Evolutionary conservation across 1,139 yeast genomes (phyloP).

Genomic region (Diutina scorzettiae): DNA sequence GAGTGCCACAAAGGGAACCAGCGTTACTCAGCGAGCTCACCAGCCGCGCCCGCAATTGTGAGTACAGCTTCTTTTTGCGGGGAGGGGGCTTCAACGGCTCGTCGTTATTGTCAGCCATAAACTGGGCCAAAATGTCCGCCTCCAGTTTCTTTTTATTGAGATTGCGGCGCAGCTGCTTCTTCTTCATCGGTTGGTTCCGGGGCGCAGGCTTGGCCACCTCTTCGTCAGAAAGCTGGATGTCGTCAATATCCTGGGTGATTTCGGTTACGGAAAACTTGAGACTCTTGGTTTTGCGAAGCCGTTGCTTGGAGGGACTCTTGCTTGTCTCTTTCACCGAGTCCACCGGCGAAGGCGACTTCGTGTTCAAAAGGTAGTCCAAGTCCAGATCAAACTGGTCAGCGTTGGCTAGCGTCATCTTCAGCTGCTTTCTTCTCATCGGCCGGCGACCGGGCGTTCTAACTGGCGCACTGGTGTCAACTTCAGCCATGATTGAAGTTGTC

Average conservation of each 20-base stretch:
- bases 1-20: neutral
- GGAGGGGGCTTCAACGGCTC: slow-evolving; percentile 1
- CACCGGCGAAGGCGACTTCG: neutral
- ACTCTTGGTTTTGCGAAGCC: neutral
- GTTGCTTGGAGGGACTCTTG: neutral
- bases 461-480: neutral
- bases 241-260: slow-evolving; percentile 4
- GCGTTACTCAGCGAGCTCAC: neutral
- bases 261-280: neutral
- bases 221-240: neutral
- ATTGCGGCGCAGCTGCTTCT: neutral
- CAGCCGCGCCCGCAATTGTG: neutral
- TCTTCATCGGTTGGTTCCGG: neutral
- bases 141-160: neutral
- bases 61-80: neutral
- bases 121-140: slow-evolving; percentile 1
- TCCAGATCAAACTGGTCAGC: neutral
- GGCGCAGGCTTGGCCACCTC: neutral
- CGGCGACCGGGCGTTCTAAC: neutral
- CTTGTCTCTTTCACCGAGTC: neutral
- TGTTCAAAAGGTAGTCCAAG: neutral
- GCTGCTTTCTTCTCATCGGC: neutral
- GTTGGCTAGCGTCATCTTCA: neutral
- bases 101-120: neutral
- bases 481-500: neutral